These are phyloP conservation scores for Curvularia eragrostidis DNA, from an alignment of 2,329 filamentous ascomycete genomes.

Conservation along the genomic window DNA sequence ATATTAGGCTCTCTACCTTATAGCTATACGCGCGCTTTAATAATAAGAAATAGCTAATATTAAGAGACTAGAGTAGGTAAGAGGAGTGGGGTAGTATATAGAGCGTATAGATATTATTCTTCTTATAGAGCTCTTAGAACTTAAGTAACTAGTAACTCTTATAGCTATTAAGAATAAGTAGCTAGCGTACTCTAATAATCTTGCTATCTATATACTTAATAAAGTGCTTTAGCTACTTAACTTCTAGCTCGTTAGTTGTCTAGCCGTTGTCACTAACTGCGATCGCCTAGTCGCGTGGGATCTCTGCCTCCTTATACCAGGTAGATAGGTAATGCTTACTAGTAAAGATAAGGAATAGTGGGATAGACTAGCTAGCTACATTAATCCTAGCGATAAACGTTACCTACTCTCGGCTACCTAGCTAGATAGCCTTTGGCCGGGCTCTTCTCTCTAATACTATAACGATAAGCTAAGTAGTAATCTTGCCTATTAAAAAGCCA, in stretches of 20 bases:
- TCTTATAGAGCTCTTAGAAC: conserved; percentile 47
- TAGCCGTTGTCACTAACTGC: neutral
- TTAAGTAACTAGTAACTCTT: conserved; percentile 44
- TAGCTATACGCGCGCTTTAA: too few species aligned
- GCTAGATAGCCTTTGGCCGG: conserved; percentile 11
- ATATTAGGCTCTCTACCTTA: too few species aligned
- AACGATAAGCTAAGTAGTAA: neutral
- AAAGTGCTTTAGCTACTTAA: too few species aligned
- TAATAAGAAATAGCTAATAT: too few species aligned
- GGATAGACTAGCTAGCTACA: conserved; percentile 1
- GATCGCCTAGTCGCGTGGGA: conserved; percentile 36
- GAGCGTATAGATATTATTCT: conserved; percentile 16
- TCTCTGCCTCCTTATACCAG: conserved; percentile 17
- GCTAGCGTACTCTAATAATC: conserved; percentile 28
- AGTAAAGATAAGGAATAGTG: conserved; percentile 9
- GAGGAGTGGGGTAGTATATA: conserved; percentile 35
- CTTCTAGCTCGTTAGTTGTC: too few species aligned
- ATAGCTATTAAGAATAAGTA: conserved; percentile 51
- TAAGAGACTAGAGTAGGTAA: too few species aligned
- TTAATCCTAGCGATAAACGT: neutral
- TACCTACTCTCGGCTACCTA: conserved; percentile 8
- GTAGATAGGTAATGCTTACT: conserved; percentile 9
- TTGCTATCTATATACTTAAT: neutral
- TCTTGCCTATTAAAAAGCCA: neutral
- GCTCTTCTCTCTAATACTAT: conserved; percentile 13